Evolutionary conservation across 2,329 filamentous ascomycete species (phyloP).

Genomic region (Epichloe uncinata): DNA sequence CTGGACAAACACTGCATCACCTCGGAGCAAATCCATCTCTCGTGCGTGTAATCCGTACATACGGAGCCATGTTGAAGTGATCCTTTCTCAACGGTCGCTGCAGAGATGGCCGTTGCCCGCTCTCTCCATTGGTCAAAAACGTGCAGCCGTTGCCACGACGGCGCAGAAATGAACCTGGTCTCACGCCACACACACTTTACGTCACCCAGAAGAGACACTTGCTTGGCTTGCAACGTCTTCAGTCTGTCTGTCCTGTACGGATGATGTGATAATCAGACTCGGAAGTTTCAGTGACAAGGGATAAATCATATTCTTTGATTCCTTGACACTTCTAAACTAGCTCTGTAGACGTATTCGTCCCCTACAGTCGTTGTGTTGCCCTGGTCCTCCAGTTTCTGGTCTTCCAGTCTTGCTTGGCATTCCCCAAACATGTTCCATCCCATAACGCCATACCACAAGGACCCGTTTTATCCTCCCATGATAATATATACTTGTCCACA

Average conservation of each 20-base stretch:
- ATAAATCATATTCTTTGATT: neutral
- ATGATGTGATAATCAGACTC: no score
- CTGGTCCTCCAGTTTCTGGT: neutral
- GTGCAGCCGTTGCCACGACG: neutral
- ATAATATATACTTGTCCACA: neutral
- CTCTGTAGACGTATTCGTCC: neutral
- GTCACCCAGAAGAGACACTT: neutral
- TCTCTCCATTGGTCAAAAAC: neutral
- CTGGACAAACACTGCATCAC: no score
- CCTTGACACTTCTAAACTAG: neutral
- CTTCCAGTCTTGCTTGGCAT: neutral
- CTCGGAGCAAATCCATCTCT: no score
- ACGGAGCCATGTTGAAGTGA: no score
- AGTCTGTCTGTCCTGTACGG: no score
- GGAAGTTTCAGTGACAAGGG: no score
- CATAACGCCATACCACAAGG: slow-evolving; percentile 1
- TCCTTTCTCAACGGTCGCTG: no score
- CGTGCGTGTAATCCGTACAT: no score
- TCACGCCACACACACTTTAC: neutral
- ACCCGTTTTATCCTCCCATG: neutral
- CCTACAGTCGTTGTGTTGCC: neutral
- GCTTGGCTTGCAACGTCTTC: neutral
- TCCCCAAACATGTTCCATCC: neutral
- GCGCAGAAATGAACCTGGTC: neutral
- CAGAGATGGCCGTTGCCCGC: neutral